Evolutionary conservation across 1,284 basidiomycete genomes (phyloP).

Genomic region (Pseudozyma sp.): DNA sequence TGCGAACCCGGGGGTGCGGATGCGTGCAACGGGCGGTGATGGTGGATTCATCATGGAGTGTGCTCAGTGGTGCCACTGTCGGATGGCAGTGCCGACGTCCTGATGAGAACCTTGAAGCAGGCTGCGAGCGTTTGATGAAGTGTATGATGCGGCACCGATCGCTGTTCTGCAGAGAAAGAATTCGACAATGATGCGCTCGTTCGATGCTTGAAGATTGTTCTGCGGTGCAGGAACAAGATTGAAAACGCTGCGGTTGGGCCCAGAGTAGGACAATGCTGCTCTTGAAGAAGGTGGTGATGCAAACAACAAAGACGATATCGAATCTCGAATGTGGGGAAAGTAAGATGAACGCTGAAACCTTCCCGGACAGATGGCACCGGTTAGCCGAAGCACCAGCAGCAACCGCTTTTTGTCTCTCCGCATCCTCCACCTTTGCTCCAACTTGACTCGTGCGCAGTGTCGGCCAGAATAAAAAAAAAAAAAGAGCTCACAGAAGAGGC

Average conservation of each 20-base stretch:
- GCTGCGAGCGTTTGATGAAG: too few species aligned
- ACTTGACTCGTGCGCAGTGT: slow-evolving; percentile 10
- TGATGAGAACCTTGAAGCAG: too few species aligned
- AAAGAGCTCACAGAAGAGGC: too few species aligned
- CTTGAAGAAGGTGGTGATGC: neutral
- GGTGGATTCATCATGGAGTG: slow-evolving; percentile 25
- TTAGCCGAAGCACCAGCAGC: slow-evolving; percentile 2
- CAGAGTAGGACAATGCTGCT: neutral
- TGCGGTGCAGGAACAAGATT: neutral
- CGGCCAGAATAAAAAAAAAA: neutral
- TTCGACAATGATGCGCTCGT: too few species aligned
- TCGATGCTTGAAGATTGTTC: too few species aligned
- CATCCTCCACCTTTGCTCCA: slow-evolving; percentile 16
- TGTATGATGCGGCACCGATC: neutral
- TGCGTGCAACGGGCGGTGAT: slow-evolving; percentile 35
- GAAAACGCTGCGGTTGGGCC: neutral
- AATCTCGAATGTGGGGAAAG: neutral
- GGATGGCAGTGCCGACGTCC: neutral
- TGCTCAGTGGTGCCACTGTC: neutral
- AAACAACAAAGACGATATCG: slow-evolving; percentile 1
- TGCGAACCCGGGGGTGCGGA: slow-evolving; percentile 74
- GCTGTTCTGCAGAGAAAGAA: too few species aligned
- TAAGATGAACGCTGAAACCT: slow-evolving; percentile 4
- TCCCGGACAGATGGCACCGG: neutral
- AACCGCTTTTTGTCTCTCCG: slow-evolving; percentile 4